Percentiles rank a stretch among this genome's conserved stretches.
Evolutionary conservation across 2,329 filamentous ascomycete genomes (phyloP).

Genomic region (Periconia macrospinosa): DNA sequence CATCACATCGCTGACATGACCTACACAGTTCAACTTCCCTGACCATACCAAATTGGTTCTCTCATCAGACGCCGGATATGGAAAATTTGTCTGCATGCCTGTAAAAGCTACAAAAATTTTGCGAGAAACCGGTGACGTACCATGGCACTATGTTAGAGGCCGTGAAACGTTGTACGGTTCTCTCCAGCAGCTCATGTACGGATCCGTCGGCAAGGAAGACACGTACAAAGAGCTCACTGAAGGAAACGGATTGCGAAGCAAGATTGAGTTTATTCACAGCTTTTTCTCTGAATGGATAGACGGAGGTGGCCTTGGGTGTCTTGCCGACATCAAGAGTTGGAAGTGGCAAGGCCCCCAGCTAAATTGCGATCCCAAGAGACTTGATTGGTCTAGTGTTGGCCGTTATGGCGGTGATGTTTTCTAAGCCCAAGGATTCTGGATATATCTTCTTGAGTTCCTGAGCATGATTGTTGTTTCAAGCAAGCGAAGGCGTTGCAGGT

Average conservation of each 20-base stretch:
- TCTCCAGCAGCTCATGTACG: slow-evolving; percentile 72
- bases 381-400: slow-evolving; percentile 54
- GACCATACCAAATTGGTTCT: slow-evolving; percentile 85
- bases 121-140: slow-evolving; percentile 59
- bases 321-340: slow-evolving; percentile 40
- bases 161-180: slow-evolving; percentile 73
- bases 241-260: slow-evolving; percentile 72
- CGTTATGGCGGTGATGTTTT: slow-evolving; percentile 50
- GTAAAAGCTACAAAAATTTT: slow-evolving; percentile 70
- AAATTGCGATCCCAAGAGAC: slow-evolving; percentile 45
- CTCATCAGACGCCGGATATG: slow-evolving; percentile 72
- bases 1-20: neutral
- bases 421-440: slow-evolving; percentile 19
- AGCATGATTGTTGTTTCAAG: slow-evolving; percentile 3
- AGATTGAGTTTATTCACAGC: slow-evolving; percentile 71
- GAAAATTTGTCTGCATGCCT: slow-evolving; percentile 76
- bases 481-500: slow-evolving; percentile 35
- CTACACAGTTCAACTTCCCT: slow-evolving; percentile 76
- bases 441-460: neutral
- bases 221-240: slow-evolving; percentile 59
- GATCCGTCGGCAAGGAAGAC: slow-evolving; percentile 52
- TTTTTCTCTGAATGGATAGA: slow-evolving; percentile 71
- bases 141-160: slow-evolving; percentile 70
- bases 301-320: slow-evolving; percentile 67
- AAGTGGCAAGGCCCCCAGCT: slow-evolving; percentile 49